These are phyloP conservation scores for Limnomonas spitsbergensis DNA, from an alignment of 139 green algal genomes.

Conservation along the genomic window DNA sequence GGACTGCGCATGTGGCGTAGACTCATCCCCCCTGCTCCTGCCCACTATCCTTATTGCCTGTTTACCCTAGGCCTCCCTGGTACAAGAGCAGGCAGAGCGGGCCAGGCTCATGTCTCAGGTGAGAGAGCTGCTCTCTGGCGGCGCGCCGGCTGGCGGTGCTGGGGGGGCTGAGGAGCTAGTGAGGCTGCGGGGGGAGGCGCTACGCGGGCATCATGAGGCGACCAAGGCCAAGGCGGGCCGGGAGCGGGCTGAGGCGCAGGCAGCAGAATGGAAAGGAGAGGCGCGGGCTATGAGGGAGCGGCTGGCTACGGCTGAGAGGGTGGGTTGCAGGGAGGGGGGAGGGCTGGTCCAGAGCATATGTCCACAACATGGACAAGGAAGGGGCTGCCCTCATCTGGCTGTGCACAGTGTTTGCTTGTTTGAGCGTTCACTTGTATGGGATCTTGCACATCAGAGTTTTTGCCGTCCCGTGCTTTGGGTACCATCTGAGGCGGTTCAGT, in stretches of 20 bases:
- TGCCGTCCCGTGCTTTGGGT: too few species aligned
- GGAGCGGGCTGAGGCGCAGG: not conserved
- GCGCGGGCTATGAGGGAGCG: slow-evolving; percentile 5
- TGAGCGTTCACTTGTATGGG: too few species aligned
- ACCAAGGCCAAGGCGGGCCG: not conserved
- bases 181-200: not conserved
- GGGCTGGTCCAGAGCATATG: too few species aligned
- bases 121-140: not conserved
- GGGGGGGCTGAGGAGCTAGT: not conserved
- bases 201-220: not conserved
- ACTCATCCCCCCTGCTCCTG: too few species aligned
- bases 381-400: too few species aligned
- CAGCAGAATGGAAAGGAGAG: not conserved
- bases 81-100: slow-evolving; percentile 2
- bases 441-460: too few species aligned
- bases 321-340: not conserved
- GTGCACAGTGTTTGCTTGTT: too few species aligned
- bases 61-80: not conserved
- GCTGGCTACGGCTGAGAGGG: not conserved
- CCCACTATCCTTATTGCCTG: too few species aligned
- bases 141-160: not conserved
- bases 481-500: too few species aligned
- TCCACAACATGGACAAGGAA: too few species aligned
- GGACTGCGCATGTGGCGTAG: too few species aligned
- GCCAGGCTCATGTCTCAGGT: not conserved